phyloP scores from a whole-genome alignment of 345 rosid genomes.

The Anastatica hierochuntica region DNA sequence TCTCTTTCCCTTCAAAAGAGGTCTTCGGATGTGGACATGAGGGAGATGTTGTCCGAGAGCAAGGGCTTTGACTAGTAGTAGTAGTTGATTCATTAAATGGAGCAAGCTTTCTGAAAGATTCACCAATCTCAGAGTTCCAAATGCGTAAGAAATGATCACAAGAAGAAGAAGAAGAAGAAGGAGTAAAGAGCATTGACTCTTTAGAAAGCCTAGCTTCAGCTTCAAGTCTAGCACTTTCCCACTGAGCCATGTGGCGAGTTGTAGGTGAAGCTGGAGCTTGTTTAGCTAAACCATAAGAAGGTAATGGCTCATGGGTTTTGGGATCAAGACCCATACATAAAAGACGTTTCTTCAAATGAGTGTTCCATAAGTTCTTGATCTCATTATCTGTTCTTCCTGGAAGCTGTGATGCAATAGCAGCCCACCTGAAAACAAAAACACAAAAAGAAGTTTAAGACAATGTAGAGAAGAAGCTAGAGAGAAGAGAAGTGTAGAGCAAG shows the following conservation, averaged over 20 bases:
- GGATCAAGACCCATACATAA: slow-evolving; percentile 82
- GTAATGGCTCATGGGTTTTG: slow-evolving; percentile 62
- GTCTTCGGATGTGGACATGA: too few species aligned
- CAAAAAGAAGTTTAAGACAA: neutral
- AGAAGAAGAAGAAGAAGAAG: neutral
- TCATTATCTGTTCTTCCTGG: slow-evolving; percentile 97
- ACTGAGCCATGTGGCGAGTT: slow-evolving; percentile 84
- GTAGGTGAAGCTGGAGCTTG: slow-evolving; percentile 37
- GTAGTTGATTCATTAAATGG: too few species aligned
- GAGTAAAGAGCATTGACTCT: slow-evolving; percentile 48
- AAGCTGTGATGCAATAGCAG: slow-evolving; percentile 83
- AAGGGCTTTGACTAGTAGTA: too few species aligned
- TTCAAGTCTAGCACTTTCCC: slow-evolving; percentile 98
- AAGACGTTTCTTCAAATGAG: slow-evolving; percentile 84
- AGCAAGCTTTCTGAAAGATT: too few species aligned
- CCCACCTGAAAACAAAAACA: slow-evolving; percentile 44
- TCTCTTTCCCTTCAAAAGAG: too few species aligned
- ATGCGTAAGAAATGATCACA: too few species aligned
- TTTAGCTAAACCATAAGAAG: slow-evolving; percentile 27
- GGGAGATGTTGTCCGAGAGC: too few species aligned
- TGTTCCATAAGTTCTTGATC: slow-evolving; percentile 97
- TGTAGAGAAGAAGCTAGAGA: neutral
- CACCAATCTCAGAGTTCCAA: too few species aligned
- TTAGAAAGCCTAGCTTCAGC: slow-evolving; percentile 87
- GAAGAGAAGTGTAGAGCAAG: neutral